Conservation (phyloP, 176 grass and related monocot genomes). For the Lolium multiflorum region DNA sequence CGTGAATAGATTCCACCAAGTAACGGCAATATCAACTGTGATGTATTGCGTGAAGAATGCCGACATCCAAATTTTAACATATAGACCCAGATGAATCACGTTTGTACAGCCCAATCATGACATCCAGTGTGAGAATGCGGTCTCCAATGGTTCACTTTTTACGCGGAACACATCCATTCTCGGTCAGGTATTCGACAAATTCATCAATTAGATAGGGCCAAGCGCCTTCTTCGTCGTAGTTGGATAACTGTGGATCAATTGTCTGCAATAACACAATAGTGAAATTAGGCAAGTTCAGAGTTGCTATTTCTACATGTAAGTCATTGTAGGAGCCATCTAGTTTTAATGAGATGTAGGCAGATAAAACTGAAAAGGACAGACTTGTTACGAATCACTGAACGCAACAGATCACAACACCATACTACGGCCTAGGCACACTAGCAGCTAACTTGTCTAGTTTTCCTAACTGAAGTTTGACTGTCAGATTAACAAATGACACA, state of each 20-base stretch:
- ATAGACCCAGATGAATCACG: slow-evolving; percentile 34
- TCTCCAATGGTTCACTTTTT: slow-evolving; percentile 51
- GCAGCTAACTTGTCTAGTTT: slow-evolving; percentile 11
- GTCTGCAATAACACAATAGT: slow-evolving; percentile 53
- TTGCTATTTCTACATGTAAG: slow-evolving; percentile 10
- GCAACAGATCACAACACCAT: slow-evolving; percentile 17
- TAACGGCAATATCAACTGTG: slow-evolving; percentile 29
- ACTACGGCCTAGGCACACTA: neutral
- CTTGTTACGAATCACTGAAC: slow-evolving; percentile 9
- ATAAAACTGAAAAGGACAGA: slow-evolving; percentile 1
- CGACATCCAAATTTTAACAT: slow-evolving; percentile 31
- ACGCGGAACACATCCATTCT: slow-evolving; percentile 72
- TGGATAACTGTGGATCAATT: slow-evolving; percentile 86
- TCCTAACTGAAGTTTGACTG: neutral
- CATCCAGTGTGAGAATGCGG: slow-evolving; percentile 23
- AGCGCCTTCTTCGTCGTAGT: slow-evolving; percentile 94
- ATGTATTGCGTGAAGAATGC: slow-evolving; percentile 31
- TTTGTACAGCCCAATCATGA: slow-evolving; percentile 58
- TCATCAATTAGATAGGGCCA: slow-evolving; percentile 99
- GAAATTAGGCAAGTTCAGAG: slow-evolving; percentile 12
- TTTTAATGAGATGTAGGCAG: neutral
- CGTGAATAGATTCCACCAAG: slow-evolving; percentile 37
- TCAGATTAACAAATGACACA: slow-evolving; percentile 16
- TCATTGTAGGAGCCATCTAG: neutral
- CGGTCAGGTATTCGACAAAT: slow-evolving; percentile 93